Conservation (phyloP, 495 filamentous ascomycete genomes). For the Talaromyces thailandensis region DNA sequence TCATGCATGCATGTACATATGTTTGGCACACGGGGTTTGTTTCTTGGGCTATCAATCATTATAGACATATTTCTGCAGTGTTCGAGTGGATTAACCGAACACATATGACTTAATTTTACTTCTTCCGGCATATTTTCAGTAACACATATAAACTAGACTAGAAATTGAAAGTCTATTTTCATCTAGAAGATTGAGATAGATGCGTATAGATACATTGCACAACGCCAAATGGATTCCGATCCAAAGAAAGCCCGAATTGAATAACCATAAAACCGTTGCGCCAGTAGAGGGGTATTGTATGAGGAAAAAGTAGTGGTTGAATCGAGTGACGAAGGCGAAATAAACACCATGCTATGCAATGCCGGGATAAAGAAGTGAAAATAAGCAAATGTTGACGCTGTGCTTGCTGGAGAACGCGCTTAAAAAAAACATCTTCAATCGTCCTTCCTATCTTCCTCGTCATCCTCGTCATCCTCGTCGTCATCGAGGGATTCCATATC, state of each 20-base stretch:
- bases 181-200: neutral
- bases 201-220: neutral
- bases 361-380: neutral
- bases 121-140: neutral
- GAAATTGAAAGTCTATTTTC: neutral
- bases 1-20: neutral
- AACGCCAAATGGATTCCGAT: neutral
- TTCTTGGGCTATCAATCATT: neutral
- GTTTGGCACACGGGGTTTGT: neutral
- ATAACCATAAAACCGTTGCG: neutral
- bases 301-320: neutral
- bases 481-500: slow-evolving; percentile 49
- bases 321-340: neutral
- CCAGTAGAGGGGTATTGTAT: neutral
- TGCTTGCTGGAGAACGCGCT: neutral
- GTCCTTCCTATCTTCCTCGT: neutral
- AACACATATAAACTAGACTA: neutral
- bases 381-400: neutral
- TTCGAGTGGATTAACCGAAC: neutral
- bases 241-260: neutral
- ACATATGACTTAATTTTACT: neutral
- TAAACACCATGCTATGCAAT: slow-evolving; percentile 2
- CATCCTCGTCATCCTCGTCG: slow-evolving; percentile 18
- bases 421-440: neutral
- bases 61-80: neutral